Evolutionary conservation across 129 eudicot species (phyloP), one percentile per base, ranked within the genome.

Genomic region (Rutidosis leptorrhynchoides): DNA sequence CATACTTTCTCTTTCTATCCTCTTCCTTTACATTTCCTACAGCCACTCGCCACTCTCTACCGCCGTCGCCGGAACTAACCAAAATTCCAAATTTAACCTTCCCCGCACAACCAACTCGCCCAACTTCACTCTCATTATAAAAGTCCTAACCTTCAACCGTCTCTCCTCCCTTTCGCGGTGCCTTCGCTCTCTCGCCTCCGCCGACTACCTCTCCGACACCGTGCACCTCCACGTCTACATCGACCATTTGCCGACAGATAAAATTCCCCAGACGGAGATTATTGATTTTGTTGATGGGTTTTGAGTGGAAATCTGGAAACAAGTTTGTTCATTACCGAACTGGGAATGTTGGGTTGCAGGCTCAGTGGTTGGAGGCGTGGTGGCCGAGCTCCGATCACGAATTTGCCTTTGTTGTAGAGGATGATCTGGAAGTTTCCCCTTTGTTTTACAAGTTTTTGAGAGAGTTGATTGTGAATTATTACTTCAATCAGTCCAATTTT

Each of bases 341-440:
- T 2, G 74, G 62, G 21, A 91, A 91, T 56, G 97, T 83, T 12
- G 97, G 97, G 21, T 71, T 91, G 46, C 97, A 91, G 60, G 90
- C 96, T 7, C 97, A 91, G 81, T 91, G 97, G 96, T 58, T 91
- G 64, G 96, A 91, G 70, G 83, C 96, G 3, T 87, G 97, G 97
- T 91, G 96, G 96, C 97, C 97, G 15, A 64, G 49, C 33, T 77
- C 84, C 2, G 85, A 91, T 76, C 68, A 87, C 35, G 94, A 87
- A 75, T 91, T 91, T 75, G 94, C 87, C 0, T 91, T 91, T 77
- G 94, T 91, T 58, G 96, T 91, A 21, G 96, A 91, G 62, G 97
- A 91, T 77, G 97, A 87, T 81, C 69, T 91, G 48, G 96, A 91
- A 77, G 66, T 91, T 60, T 87, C 97, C 3, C 94, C 90, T 12